phyloP scores from a whole-genome alignment of 2,329 filamentous ascomycete species.

The Cladophialophora carrionii region DNA sequence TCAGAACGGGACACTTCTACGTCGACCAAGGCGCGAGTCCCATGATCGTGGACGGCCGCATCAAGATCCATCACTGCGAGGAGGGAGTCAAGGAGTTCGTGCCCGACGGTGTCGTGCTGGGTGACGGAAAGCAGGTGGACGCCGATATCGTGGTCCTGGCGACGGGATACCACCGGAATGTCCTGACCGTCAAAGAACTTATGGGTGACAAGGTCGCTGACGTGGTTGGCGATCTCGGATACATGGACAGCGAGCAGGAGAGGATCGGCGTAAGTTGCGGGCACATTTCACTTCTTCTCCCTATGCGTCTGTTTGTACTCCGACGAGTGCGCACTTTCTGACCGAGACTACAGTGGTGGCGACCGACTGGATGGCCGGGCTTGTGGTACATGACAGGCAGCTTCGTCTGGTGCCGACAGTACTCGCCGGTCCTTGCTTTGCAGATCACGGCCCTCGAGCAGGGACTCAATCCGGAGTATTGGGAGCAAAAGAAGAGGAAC shows the following conservation, averaged over 20 bases:
- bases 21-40: slow-evolving; percentile 55
- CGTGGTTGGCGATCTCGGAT: slow-evolving; percentile 62
- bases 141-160: slow-evolving; percentile 68
- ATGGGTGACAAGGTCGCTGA: slow-evolving; percentile 66
- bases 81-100: slow-evolving; percentile 51
- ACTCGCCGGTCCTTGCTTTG: slow-evolving; percentile 57
- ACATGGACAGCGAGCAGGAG: slow-evolving; percentile 61
- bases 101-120: slow-evolving; percentile 9
- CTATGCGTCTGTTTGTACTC: too few species aligned
- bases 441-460: slow-evolving; percentile 51
- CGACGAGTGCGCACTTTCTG: neutral
- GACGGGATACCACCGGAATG: slow-evolving; percentile 71
- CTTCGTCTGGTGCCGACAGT: slow-evolving; percentile 64
- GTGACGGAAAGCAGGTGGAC: slow-evolving; percentile 16
- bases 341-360: slow-evolving; percentile 50
- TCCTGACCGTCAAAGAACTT: slow-evolving; percentile 59
- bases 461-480: slow-evolving; percentile 16
- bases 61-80: slow-evolving; percentile 60
- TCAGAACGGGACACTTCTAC: slow-evolving; percentile 60
- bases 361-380: slow-evolving; percentile 62
- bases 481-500: neutral
- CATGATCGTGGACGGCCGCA: slow-evolving; percentile 61
- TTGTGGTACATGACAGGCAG: slow-evolving; percentile 71
- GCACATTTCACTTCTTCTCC: neutral
- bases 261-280: slow-evolving; percentile 46